Base-by-base conservation (phyloP, 1,284 basidiomycete genomes). In the Neolentinus lepideus region DNA sequence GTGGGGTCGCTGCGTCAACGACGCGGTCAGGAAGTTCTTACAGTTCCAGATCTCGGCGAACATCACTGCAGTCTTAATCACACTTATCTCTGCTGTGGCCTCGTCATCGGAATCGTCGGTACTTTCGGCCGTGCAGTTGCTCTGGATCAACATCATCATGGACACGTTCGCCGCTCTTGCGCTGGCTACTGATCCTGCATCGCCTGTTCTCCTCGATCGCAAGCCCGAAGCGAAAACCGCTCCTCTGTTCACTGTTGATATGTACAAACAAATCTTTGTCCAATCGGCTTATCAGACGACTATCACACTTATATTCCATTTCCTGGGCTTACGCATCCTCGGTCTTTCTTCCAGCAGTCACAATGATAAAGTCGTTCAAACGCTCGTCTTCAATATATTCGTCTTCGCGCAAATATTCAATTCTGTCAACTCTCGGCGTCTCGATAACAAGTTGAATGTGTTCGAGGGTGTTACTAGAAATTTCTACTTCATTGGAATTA, bases 1-100 rank as follows among this genome's bases (percentile, higher is more conserved):
- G 81, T 99, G 96, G 96, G 96, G 96, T 48, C 92, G 96, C 57
- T 96, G 94, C 68, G 95, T 99, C 60, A 98, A 98, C 71, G 96
- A 99, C 68, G 85, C 94, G 0, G 96, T 98, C 59, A 88, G 90
- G 69, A 98, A 98, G 76, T 99, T 98, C 76, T 69, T 99, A 59
- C 96, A 98, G 75, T 98, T 98, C 83, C 97, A 99, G 75, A 82
- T 99, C 61, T 94, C 92, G 9, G 92, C 92, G 66, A 99, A 98
- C 77, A 84, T 98, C 59, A 95, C 94, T 3, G 96, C 96, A 50
- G 95, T 98, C 57, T 71, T 96, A 58, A 89, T 98, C 67, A 98
- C 96, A 8, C 95, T 94, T 63, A 81, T 97, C 58, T 88, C 94
- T 25, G 92, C 94, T 26, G 85, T 98, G 52, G 84, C 92, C 0